A percentile compares a stretch with the other conserved stretches of the same genome.
Evolutionary conservation across 2,329 filamentous ascomycete genomes (phyloP).

Genomic region (Amphichorda felina): DNA sequence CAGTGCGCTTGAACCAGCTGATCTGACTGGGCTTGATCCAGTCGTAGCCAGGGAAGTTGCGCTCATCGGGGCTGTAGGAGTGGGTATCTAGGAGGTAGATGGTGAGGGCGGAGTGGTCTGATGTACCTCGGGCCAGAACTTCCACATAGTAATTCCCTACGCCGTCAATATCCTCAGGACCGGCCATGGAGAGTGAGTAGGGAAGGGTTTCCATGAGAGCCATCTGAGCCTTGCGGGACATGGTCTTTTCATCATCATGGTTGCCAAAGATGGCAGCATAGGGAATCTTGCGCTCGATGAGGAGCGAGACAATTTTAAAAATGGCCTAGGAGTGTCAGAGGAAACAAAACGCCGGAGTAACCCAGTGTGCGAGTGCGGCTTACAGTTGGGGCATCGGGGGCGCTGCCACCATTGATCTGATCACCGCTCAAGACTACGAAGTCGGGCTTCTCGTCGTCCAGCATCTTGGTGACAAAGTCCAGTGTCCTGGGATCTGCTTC

Average conservation of each 20-base stretch:
- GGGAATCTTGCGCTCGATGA: constrained; percentile 79
- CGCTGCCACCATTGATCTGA: constrained; percentile 88
- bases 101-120: constrained; percentile 80
- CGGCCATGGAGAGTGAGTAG: constrained; percentile 76
- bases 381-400: constrained; percentile 80
- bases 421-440: constrained; percentile 87
- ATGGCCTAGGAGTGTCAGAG: constrained; percentile 46
- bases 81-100: constrained; percentile 95
- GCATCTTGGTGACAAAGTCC: constrained; percentile 71
- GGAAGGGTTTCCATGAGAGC: constrained; percentile 74
- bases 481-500: constrained; percentile 86
- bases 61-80: constrained; percentile 80
- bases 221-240: constrained; percentile 73
- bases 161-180: constrained; percentile 74
- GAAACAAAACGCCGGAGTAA: too few relatives aligned
- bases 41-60: constrained; percentile 83
- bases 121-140: constrained; percentile 66
- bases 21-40: constrained; percentile 95
- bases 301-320: constrained; percentile 80
- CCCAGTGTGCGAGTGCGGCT: too few relatives aligned
- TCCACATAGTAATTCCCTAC: constrained; percentile 94
- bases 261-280: constrained; percentile 95
- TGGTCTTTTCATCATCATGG: constrained; percentile 83
- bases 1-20: constrained; percentile 80
- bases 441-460: constrained; percentile 91